Conservation (phyloP, 1,284 basidiomycete genomes). For the Melampsora larici-populina region DNA sequence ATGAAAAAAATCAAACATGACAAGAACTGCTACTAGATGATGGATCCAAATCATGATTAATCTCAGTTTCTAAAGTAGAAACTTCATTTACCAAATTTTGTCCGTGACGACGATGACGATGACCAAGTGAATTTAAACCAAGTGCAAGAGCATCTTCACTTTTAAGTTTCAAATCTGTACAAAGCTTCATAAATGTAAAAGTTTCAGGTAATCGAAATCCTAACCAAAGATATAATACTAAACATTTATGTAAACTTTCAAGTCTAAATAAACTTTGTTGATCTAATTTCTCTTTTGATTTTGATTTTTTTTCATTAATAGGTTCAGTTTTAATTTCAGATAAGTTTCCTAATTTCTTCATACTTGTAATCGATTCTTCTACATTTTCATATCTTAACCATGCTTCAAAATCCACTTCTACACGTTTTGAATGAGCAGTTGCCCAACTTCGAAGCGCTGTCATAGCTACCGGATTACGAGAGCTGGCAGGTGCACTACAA, state of each 20-base stretch:
- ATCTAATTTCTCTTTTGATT: constrained; percentile 36
- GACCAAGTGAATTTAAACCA: constrained; percentile 22
- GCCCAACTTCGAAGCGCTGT: constrained; percentile 22
- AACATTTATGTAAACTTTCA: constrained; percentile 75
- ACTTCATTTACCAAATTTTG: no score
- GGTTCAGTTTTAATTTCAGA: no score
- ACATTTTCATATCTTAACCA: constrained; percentile 44
- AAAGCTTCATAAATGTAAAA: constrained; percentile 56
- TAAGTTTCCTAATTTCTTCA: constrained; percentile 27
- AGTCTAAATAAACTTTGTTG: constrained; percentile 58
- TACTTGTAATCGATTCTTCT: constrained; percentile 51
- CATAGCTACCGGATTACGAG: constrained; percentile 22
- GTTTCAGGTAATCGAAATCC: constrained; percentile 70
- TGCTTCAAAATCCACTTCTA: constrained; percentile 33
- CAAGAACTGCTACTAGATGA: no score
- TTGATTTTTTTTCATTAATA: constrained; percentile 14
- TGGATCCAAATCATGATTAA: no score
- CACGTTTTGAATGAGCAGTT: constrained; percentile 7
- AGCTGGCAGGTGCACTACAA: constrained; percentile 46
- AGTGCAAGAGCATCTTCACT: constrained; percentile 18
- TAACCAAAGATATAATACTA: constrained; percentile 85
- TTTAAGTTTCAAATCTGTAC: constrained; percentile 10
- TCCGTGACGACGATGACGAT: background rate
- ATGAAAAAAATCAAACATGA: no score
- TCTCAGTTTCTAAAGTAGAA: no score